Evolutionary conservation across 148 eudicot species (phyloP), one percentile per base, ranked within the genome.

Genomic region (Hydrangea macrophylla): DNA sequence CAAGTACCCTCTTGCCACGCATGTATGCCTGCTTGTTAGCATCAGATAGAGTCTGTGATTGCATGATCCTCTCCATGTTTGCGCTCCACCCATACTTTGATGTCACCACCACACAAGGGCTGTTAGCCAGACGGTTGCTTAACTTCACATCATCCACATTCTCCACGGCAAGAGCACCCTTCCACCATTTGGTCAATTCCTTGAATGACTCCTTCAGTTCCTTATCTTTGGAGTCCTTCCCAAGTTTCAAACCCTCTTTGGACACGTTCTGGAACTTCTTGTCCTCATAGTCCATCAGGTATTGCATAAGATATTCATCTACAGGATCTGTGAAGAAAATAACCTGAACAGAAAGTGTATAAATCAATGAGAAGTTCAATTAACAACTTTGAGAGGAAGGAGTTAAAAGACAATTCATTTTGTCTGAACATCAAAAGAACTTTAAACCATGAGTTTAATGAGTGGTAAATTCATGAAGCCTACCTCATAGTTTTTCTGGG

Each of bases 121-220:
- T 88, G 80, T 93, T 90, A 6, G 98, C 96, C 62, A 93, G 73
- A 61, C 98, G 98, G 84, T 93, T 93, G 82, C 98, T 93, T 56
- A 93, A 77, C 84, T 90, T 93, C 60, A 93, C 98, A 70, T 90
- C 96, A 70, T 93, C 98, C 53, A 93, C 95, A 75, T 86, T 88
- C 40, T 93, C 98, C 57, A 69, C 75, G 28, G 87, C 90, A 74
- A 93, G 95, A 56, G 84, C 70, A 28, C 75, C 74, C 85, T 93
- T 93, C 98, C 98, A 93, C 98, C 98, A 94, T 80, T 94, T 90
- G 42, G 97, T 94, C 67, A 94, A 76, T 61, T 81, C 98, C 92
- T 94, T 94, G 82, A 83, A 94, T 24, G 83, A 78, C 75, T 94
- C 97, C 86, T 93, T 90, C 74, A 94, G 73, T 76, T 94, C 97